These are phyloP conservation scores for Nemophila menziesii DNA, from an alignment of 257 asterid species.

Conservation along the genomic window DNA sequence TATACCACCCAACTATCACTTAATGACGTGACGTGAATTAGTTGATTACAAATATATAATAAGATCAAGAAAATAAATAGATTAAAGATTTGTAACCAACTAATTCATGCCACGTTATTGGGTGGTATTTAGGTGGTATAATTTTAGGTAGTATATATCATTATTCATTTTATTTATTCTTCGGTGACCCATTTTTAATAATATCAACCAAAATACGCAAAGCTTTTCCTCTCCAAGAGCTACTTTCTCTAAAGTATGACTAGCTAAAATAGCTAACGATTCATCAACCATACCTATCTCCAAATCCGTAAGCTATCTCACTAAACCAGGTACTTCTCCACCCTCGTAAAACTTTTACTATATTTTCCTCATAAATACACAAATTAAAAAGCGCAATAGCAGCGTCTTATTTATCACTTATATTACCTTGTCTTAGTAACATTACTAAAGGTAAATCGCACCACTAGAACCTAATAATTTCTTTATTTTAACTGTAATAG, in stretches of 20 bases:
- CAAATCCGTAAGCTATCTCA: conserved; percentile 5
- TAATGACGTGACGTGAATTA: too few relatives aligned
- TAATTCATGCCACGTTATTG: too few relatives aligned
- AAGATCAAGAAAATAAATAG: too few relatives aligned
- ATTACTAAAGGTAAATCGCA: conserved; percentile 14
- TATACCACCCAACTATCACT: too few relatives aligned
- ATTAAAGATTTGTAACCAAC: too few relatives aligned
- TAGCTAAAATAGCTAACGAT: conserved; percentile 16
- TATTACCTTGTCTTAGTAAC: conserved; percentile 13
- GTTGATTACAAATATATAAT: too few relatives aligned
- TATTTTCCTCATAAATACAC: conserved; percentile 20
- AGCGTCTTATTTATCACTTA: conserved; percentile 18
- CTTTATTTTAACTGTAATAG: conserved; percentile 16
- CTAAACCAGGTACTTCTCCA: conserved; percentile 15
- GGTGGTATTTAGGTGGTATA: too few relatives aligned
- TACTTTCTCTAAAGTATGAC: conserved; percentile 11
- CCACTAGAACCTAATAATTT: conserved; percentile 12
- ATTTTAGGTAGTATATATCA: too few relatives aligned
- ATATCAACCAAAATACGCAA: conserved; percentile 16
- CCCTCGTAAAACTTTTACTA: conserved; percentile 16
- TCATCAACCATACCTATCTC: conserved; percentile 16
- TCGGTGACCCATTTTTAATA: conserved; percentile 14
- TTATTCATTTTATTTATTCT: too few relatives aligned
- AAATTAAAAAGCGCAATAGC: conserved; percentile 23
- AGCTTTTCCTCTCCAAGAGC: conserved; percentile 16